Base-by-base conservation (phyloP, 164 flowering plant genomes). In the Chimonanthus praecox region DNA sequence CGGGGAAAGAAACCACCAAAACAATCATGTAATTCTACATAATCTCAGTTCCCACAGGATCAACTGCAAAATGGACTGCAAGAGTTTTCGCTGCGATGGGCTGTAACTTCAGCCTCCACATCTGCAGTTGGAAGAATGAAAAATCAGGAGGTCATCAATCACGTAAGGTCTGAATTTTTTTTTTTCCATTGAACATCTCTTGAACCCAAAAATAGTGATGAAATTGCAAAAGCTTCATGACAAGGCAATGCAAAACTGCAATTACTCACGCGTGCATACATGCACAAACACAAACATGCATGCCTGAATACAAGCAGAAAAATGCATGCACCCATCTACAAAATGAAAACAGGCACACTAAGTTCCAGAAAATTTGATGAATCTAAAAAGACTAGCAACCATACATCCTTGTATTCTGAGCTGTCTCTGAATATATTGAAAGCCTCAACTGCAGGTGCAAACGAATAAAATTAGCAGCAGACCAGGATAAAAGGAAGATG, bases 21-120 rank as follows among this genome's bases (percentile, higher is more conserved):
- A 6, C 62, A 70, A 45, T 16, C 51, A 65, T 49, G 54, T 64
- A 68, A n/a, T 47, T 68, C 84, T 88, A 94, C 92, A 94, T 90
- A 18, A 90, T 74, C 75, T 91, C 90, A 18, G 84, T 87, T 74
- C 94, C 97, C 64, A 90, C 87, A 49, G 92, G 95, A 80, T 91
- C 95, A 20, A 94, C 85, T 47, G 90, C 74, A 77, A 82, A 92
- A 77, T 86, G 85, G 72, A 90, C 73, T 61, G 84, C 78, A 54
- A 94, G 81, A 20, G 78, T 45, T 77, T 85, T 86, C 70, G 69
- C 78, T 45, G 78, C 79, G 64, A 87, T 78, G 7, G 83, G 82
- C 78, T 83, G 76, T 69, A 94, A 88, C 71, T 92, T 87, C 20
- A 85, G 84, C 49, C 74, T 78, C 97, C 97, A 92, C 54, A 88